Base-by-base conservation (phyloP, 2,329 filamentous ascomycete species). In the Pseudopithomyces maydicus region DNA sequence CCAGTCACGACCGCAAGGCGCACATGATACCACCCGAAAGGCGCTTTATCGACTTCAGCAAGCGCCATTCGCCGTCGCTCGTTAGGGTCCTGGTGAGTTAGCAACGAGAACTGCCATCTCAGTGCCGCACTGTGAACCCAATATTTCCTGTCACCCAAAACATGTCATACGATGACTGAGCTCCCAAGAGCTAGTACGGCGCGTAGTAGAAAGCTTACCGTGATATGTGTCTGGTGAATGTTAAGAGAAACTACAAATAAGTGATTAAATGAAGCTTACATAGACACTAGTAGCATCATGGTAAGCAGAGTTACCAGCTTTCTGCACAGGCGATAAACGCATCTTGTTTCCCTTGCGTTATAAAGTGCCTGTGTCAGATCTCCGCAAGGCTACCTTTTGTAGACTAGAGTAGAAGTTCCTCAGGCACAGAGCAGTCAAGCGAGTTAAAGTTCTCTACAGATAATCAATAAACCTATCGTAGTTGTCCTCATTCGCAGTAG, bases 1-100 rank as follows among this genome's bases (percentile, higher is more conserved):
- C 91, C 91, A 29, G 90, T 90, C 22, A 94, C 90, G 8, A 90
- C 78, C 52, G 90, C 85, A 56, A 90, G 89, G 39, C 90, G 85
- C 56, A 93, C 85, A 71, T 95, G 91, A 73, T 92, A 91, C 90
- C 73, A 74, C 15, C 71, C 71, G 48, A 74, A 73, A 0, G 70
- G 69, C 22, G 71, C 71, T 50, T 74, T 75, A 38, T 75, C 72
- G 29, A 75, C 68, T 52, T 75, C 72, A 12, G 72, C 72, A 17
- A 75, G 63, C 43, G 71, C 71, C 68, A 74, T 69, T 6, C 71
- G 69, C n/a, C 72, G 60, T 12, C 72, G 65, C 63, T 75, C 72
- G 63, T 74, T 74, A 3, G 71, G 71, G 29, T 75, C 72, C 46
- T 48, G 11, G 3, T 3, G 17, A 29, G 14, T 48, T 17, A 48